Evolutionary conservation across 768 basidiomycete species (phyloP).

Genomic region (Polyporus arcularius): DNA sequence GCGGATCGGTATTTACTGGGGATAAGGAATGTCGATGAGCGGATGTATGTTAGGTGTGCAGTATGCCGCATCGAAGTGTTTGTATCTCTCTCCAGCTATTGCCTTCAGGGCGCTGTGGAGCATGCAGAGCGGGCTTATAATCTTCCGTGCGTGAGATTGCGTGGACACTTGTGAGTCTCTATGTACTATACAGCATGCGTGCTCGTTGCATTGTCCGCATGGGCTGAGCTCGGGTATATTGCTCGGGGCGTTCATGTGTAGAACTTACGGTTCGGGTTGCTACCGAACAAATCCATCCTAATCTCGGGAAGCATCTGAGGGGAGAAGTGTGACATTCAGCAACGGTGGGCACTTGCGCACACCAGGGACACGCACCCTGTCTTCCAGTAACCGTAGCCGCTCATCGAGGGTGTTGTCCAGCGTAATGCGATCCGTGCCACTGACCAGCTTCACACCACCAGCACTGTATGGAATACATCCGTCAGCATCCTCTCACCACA

Average conservation of each 20-base stretch:
- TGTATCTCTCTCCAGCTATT: not conserved
- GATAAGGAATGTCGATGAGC: not conserved
- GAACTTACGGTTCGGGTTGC: constrained; percentile 92
- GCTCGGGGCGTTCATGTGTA: constrained; percentile 49
- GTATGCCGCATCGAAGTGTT: not conserved
- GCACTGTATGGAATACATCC: constrained; percentile 47
- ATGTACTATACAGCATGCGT: constrained; percentile 11
- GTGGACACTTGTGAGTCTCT: not conserved
- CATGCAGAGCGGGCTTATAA: not conserved
- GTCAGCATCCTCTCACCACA: not conserved
- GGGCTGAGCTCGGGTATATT: constrained; percentile 11
- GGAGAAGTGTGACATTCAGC: not conserved
- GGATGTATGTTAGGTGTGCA: constrained; percentile 17
- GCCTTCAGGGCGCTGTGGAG: not conserved
- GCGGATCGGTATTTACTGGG: constrained; percentile 8
- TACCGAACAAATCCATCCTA: constrained; percentile 83
- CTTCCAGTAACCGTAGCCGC: constrained; percentile 84
- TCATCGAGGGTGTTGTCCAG: constrained; percentile 96
- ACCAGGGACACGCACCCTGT: constrained; percentile 57
- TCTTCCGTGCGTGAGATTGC: not conserved
- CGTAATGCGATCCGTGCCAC: constrained; percentile 74
- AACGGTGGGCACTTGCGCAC: not conserved
- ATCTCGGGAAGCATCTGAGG: constrained; percentile 94
- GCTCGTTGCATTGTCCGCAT: constrained; percentile 15
- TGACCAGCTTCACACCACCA: constrained; percentile 81